Conservation (phyloP, 208 protist genomes). For the Wallacemonas sp. region DNA sequence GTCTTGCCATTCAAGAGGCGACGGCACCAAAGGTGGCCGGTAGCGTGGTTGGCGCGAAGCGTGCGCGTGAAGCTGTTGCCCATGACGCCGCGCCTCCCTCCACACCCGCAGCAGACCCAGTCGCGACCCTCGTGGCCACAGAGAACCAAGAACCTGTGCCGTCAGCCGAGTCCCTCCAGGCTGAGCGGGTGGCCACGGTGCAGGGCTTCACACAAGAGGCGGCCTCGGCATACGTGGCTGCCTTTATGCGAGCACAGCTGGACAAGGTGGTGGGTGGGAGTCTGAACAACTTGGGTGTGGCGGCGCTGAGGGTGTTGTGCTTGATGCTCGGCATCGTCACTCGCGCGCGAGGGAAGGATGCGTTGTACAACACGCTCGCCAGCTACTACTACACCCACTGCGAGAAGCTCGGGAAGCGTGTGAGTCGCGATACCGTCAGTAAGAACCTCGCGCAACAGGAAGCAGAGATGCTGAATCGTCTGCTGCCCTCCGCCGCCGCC, state of each 20-base stretch:
- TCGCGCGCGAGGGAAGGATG: constrained; percentile 46
- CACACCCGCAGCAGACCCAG: not conserved
- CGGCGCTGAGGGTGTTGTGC: constrained; percentile 69
- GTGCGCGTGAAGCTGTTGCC: not conserved
- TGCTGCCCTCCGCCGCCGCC: constrained; percentile 11
- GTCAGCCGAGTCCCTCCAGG: not conserved
- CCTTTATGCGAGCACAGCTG: constrained; percentile 71
- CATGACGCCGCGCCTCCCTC: too few relatives aligned
- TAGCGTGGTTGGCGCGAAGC: not conserved
- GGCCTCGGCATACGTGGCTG: constrained; percentile 60
- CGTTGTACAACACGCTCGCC: constrained; percentile 77
- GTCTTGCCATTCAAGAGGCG: constrained; percentile 55
- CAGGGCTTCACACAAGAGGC: constrained; percentile 23
- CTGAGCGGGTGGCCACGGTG: constrained; percentile 1
- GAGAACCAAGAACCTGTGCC: not conserved
- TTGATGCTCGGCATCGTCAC: constrained; percentile 69
- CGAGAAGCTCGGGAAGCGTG: constrained; percentile 82
- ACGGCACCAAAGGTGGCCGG: constrained; percentile 15
- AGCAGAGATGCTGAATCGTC: constrained; percentile 41
- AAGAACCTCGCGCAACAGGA: constrained; percentile 53
- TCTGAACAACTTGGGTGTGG: constrained; percentile 63
- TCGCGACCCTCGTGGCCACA: not conserved
- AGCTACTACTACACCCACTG: constrained; percentile 84
- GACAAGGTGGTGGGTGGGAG: constrained; percentile 77
- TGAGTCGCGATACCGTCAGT: constrained; percentile 51